Conservation (phyloP, 306 rosid species). For the Datisca glomerata region DNA sequence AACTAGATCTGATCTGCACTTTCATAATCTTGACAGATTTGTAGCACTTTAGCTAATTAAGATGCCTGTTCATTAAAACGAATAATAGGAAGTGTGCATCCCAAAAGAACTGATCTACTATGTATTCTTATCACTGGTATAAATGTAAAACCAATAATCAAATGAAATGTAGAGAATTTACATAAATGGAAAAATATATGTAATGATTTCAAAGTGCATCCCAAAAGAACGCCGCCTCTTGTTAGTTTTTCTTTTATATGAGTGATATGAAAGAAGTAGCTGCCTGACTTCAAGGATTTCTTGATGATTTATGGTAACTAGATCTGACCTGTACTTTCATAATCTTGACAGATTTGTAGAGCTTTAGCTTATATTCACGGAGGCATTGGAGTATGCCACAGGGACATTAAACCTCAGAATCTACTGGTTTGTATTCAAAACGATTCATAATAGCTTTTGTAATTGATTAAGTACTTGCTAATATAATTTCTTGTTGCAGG, state of each 20-base stretch:
- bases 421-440: conserved; percentile 35
- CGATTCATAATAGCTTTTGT: background rate
- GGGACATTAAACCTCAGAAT: conserved; percentile 60
- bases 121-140: too few relatives aligned
- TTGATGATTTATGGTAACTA: background rate
- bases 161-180: too few relatives aligned
- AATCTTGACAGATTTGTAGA: conserved; percentile 45
- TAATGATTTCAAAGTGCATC: too few relatives aligned
- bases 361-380: conserved; percentile 62
- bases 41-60: conserved; percentile 63
- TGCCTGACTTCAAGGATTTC: too few relatives aligned
- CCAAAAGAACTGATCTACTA: too few relatives aligned
- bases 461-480: conserved; percentile 1
- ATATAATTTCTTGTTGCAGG: conserved; percentile 27
- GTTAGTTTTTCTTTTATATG: too few relatives aligned
- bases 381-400: conserved; percentile 51
- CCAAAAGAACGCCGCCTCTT: too few relatives aligned
- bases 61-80: too few relatives aligned
- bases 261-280: too few relatives aligned
- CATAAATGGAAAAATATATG: too few relatives aligned
- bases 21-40: conserved; percentile 31
- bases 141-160: too few relatives aligned
- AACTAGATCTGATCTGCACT: background rate
- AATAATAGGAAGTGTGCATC: too few relatives aligned
- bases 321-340: background rate